Percentiles rank a stretch among this genome's conserved stretches.
phyloP scores from a whole-genome alignment of 441 rosid genomes.

The Gossypium trilobum region DNA sequence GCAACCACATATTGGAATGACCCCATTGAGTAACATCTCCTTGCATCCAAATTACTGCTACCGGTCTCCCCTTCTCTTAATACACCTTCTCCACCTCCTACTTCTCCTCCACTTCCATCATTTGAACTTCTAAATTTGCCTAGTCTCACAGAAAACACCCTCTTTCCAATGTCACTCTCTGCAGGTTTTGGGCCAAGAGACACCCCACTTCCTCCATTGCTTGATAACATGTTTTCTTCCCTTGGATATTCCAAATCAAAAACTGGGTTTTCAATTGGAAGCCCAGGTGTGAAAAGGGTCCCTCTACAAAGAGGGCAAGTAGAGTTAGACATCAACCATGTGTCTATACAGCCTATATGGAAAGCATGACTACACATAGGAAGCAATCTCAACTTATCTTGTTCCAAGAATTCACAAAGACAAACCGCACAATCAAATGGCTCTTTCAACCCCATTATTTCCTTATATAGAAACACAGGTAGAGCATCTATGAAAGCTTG shows the following conservation, averaged over 20 bases:
- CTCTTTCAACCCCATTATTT: conserved; percentile 47
- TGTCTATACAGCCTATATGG: conserved; percentile 58
- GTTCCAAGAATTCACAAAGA: conserved; percentile 50
- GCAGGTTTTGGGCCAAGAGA: conserved; percentile 37
- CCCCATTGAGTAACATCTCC: conserved; percentile 74
- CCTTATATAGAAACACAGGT: conserved; percentile 48
- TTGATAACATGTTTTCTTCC: conserved; percentile 34
- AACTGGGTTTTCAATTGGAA: conserved; percentile 39
- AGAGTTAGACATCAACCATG: conserved; percentile 64
- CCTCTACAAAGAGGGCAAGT: conserved; percentile 71
- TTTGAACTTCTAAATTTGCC: conserved; percentile 53
- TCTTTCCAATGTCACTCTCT: conserved; percentile 52
- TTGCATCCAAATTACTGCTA: conserved; percentile 42
- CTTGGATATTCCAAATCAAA: conserved; percentile 33
- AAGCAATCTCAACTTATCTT: conserved; percentile 49
- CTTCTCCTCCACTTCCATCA: conserved; percentile 17
- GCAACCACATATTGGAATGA: conserved; percentile 56
- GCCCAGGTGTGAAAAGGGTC: conserved; percentile 34
- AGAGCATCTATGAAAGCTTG: conserved; percentile 60
- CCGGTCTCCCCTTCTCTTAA: conserved; percentile 37
- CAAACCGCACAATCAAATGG: conserved; percentile 68
- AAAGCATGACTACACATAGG: conserved; percentile 63
- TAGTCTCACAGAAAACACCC: conserved; percentile 64
- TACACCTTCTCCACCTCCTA: background rate
- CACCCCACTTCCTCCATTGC: conserved; percentile 28